Conservation (phyloP, 1,284 basidiomycete species). For the Butyriboletus appendiculatus region DNA sequence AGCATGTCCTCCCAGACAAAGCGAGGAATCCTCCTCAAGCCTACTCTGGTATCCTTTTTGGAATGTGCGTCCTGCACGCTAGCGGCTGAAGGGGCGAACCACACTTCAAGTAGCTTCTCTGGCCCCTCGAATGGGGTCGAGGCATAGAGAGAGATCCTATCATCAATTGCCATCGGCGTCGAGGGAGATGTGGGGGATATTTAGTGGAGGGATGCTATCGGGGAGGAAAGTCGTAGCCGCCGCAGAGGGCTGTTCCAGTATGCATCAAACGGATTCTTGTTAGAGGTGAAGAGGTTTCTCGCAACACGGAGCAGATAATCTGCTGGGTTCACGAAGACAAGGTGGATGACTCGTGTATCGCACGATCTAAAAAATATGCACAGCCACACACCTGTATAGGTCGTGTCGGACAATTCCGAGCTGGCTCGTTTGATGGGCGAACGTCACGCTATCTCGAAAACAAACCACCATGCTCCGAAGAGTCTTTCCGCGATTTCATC, state of each 20-base stretch:
- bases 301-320: slow-evolving; percentile 20
- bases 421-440: background rate
- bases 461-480: slow-evolving; percentile 21
- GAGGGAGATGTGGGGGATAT: background rate
- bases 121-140: slow-evolving; percentile 80
- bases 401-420: slow-evolving; percentile 16
- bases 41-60: slow-evolving; percentile 48
- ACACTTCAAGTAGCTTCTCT: slow-evolving; percentile 97
- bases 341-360: slow-evolving; percentile 1
- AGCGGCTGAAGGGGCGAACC: slow-evolving; percentile 86
- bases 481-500: slow-evolving; percentile 30
- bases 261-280: slow-evolving; percentile 53
- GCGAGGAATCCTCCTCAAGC: slow-evolving; percentile 78
- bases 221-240: slow-evolving; percentile 43
- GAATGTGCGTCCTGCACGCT: slow-evolving; percentile 51
- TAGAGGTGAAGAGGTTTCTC: slow-evolving; percentile 17
- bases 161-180: slow-evolving; percentile 38
- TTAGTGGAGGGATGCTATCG: slow-evolving; percentile 53
- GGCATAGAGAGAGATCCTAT: slow-evolving; percentile 34
- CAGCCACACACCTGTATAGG: slow-evolving; percentile 30
- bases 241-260: slow-evolving; percentile 46
- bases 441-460: no score
- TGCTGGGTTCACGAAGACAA: slow-evolving; percentile 21
- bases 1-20: slow-evolving; percentile 96
- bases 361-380: slow-evolving; percentile 15